These are phyloP conservation scores for Leishmania turanica DNA, from an alignment of 208 protist genomes.

Conservation along the genomic window DNA sequence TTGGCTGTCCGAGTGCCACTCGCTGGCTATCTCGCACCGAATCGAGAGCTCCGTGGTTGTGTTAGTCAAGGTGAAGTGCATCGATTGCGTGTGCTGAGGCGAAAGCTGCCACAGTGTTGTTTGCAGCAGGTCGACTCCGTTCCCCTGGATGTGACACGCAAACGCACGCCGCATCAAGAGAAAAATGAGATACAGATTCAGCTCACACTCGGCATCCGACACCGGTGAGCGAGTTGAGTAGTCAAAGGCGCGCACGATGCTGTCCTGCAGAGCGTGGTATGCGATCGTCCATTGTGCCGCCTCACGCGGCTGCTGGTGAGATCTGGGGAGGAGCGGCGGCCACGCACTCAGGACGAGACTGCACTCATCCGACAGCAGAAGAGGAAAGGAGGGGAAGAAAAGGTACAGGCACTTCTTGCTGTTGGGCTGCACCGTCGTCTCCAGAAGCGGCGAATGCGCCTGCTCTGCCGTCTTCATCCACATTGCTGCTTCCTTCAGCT, in stretches of 20 bases:
- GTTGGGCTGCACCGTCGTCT: conserved; percentile 6
- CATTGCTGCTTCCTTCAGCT: conserved; percentile 20
- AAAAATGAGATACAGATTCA: conserved; percentile 30
- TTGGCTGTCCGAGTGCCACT: conserved; percentile 21
- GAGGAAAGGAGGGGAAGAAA: conserved; percentile 26
- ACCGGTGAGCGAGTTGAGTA: conserved; percentile 25
- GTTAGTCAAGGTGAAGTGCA: conserved; percentile 21
- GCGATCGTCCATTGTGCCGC: conserved; percentile 1
- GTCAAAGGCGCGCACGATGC: conserved; percentile 14
- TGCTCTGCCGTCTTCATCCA: conserved; percentile 18
- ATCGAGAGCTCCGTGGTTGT: conserved; percentile 10
- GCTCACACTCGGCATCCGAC: conserved; percentile 22
- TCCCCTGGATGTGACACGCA: not conserved
- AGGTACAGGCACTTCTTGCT: conserved; percentile 16
- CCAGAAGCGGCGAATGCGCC: not conserved
- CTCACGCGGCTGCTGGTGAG: not conserved
- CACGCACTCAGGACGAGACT: conserved; percentile 20
- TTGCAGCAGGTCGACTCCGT: conserved; percentile 10
- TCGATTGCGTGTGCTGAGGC: conserved; percentile 5
- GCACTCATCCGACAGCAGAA: conserved; percentile 15
- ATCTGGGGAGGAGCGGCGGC: conserved; percentile 13
- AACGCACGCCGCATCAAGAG: conserved; percentile 19
- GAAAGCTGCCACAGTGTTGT: conserved; percentile 11
- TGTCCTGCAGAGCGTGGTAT: conserved; percentile 16
- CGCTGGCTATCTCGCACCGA: conserved; percentile 52